phyloP scores from a whole-genome alignment of 1,284 basidiomycete genomes.

The Leccinum fallax region DNA sequence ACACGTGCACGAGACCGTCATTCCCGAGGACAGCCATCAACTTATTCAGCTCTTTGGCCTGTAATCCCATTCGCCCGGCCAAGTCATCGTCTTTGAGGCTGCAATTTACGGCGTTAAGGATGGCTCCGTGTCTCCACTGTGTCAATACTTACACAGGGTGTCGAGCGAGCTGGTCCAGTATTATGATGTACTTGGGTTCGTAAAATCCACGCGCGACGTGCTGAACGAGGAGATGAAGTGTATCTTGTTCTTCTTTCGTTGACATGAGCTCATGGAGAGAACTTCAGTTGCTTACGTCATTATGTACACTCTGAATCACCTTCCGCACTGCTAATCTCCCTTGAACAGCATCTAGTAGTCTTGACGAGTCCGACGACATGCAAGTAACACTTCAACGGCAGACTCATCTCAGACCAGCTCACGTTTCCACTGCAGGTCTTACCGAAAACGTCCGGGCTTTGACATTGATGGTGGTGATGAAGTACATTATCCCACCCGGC shows the following conservation, averaged over 20 bases:
- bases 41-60: constrained; percentile 93
- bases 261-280: constrained; percentile 45
- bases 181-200: constrained; percentile 88
- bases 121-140: constrained; percentile 21
- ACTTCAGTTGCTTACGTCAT: neutral
- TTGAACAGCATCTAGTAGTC: neutral
- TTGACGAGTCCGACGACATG: constrained; percentile 22
- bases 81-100: constrained; percentile 93
- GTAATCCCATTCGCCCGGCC: constrained; percentile 84
- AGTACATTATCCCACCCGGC: constrained; percentile 89
- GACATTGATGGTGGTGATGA: constrained; percentile 71
- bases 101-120: constrained; percentile 21
- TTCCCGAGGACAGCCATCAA: constrained; percentile 85
- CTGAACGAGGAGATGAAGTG: constrained; percentile 82
- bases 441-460: constrained; percentile 49
- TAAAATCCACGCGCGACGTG: constrained; percentile 94
- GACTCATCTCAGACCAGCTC: constrained; percentile 21
- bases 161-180: constrained; percentile 90
- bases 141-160: constrained; percentile 84
- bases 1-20: constrained; percentile 86
- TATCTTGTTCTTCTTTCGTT: constrained; percentile 75
- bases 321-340: too few species aligned
- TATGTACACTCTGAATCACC: neutral
- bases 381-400: constrained; percentile 19
- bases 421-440: constrained; percentile 27